phyloP scores from a whole-genome alignment of 2,329 filamentous ascomycete genomes.

The Fusarium setosum region DNA sequence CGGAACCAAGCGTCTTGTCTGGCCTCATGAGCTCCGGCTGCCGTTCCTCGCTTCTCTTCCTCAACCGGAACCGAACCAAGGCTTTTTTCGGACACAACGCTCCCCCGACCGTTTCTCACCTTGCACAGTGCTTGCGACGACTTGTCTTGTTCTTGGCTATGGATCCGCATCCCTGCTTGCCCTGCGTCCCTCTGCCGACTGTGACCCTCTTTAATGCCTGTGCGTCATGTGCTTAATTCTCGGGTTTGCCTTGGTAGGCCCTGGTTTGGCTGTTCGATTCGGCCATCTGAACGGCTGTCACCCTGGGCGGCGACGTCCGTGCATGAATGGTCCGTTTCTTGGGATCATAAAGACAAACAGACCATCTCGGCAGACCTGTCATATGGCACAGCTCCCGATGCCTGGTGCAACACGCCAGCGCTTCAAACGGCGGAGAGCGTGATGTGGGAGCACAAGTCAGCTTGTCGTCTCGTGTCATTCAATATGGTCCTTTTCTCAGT shows the following conservation, averaged over 20 bases:
- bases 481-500: slow-evolving; percentile 2
- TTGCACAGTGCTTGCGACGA: slow-evolving; percentile 20
- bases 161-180: slow-evolving; percentile 17
- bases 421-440: slow-evolving; percentile 19
- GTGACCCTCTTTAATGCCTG: slow-evolving; percentile 28
- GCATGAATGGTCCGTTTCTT: slow-evolving; percentile 39
- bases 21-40: background rate
- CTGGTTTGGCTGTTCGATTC: slow-evolving; percentile 14
- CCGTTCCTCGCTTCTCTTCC: slow-evolving; percentile 16
- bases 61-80: slow-evolving; percentile 16
- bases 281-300: slow-evolving; percentile 15
- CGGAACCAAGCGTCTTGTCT: slow-evolving; percentile 9
- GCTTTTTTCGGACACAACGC: slow-evolving; percentile 7
- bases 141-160: background rate
- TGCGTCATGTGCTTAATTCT: slow-evolving; percentile 37
- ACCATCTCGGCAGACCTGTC: slow-evolving; percentile 36
- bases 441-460: slow-evolving; percentile 24
- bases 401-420: slow-evolving; percentile 7
- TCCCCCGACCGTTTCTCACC: background rate
- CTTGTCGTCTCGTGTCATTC: slow-evolving; percentile 1
- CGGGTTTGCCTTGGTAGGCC: slow-evolving; percentile 9
- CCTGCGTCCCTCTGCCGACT: slow-evolving; percentile 28
- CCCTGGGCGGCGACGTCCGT: slow-evolving; percentile 41
- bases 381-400: slow-evolving; percentile 21
- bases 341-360: slow-evolving; percentile 26